Evolutionary conservation across 2,329 filamentous ascomycete genomes (phyloP).

Genomic region (Colletotrichum tabaci): DNA sequence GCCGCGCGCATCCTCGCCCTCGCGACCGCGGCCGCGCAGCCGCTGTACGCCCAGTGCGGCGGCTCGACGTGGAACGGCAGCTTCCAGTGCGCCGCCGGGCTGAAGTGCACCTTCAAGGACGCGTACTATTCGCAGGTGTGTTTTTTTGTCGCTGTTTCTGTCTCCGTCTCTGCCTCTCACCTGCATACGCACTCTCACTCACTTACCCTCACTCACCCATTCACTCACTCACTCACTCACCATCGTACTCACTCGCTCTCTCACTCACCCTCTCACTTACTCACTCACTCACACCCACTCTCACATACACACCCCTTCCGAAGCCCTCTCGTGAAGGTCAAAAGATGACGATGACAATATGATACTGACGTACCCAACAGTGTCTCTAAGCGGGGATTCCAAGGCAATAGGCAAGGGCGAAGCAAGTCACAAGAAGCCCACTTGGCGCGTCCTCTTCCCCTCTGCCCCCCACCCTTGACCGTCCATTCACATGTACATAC

Average conservation of each 20-base stretch:
- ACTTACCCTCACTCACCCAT: too few species aligned
- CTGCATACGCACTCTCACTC: too few species aligned
- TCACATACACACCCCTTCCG: background rate
- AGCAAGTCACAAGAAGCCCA: conserved; percentile 10
- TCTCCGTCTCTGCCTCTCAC: too few species aligned
- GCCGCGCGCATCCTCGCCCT: conserved; percentile 50
- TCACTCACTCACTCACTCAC: too few species aligned
- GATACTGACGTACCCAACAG: conserved; percentile 22
- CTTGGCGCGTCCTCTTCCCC: background rate
- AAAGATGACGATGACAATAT: background rate
- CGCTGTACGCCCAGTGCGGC: conserved; percentile 44
- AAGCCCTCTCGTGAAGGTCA: background rate
- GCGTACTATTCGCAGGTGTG: conserved; percentile 43
- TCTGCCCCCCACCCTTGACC: too few species aligned
- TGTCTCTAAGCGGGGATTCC: conserved; percentile 19
- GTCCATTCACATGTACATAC: conserved; percentile 16
- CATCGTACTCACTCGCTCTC: background rate
- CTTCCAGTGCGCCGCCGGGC: conserved; percentile 43
- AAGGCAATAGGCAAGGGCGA: background rate
- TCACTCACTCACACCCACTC: too few species aligned
- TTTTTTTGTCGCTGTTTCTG: background rate
- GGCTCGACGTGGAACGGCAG: conserved; percentile 45
- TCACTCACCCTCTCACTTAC: background rate
- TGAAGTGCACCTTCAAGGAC: conserved; percentile 43
- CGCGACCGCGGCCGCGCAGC: conserved; percentile 24